Base-by-base conservation (phyloP, 805 yeast genomes). In the Pichia manshurica region DNA sequence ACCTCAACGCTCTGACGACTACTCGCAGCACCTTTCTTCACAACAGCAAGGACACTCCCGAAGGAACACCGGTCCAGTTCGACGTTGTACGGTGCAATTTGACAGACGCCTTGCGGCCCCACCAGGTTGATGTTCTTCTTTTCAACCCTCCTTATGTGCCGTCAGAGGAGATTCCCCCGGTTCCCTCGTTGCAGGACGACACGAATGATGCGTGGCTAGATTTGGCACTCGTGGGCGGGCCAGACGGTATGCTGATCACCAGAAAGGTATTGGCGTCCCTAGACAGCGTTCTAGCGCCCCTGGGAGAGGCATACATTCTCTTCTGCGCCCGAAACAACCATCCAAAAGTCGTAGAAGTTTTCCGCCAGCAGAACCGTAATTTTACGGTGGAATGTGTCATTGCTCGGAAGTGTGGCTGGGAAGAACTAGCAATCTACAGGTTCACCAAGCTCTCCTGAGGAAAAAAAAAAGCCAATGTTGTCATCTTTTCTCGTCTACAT, bases 81-180 rank as follows among this genome's bases (percentile, higher is more conserved):
- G 86, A 80, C 34, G 53, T 71, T 0, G 47, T 83, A 1, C 86
- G 84, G 50, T 74, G 81, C 61, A 77, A 77, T 57, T 65, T 89
- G 28, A 74, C 84, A 0, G 56, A 73, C 9, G 71, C 78, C 2
- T 52, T 88, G 9, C 62, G 75, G 12, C 58, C 59, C 0, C 55
- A 71, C 2, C 44, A 66, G 4, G 73, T 89, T 1, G 98, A 93
- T 58, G 48, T 91, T 1, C 67, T 93, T 20, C 71, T 93, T 1
- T 93, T 93, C 66, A 93, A 93, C 59, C 99, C 99, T 0, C 99
- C 99, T 0, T 93, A 93, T 61, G 99, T 93, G 1, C 99, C 99
- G 0, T 87, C 91, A 1, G 89, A 81, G 49, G 60, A 58, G 0
- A 84, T 87, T 0, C 97, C 98, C 0, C 59, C 53, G 0, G 55